These are phyloP conservation scores for Zygosaccharomyces pseudorouxii DNA, from an alignment of 805 yeast species.

Conservation along the genomic window DNA sequence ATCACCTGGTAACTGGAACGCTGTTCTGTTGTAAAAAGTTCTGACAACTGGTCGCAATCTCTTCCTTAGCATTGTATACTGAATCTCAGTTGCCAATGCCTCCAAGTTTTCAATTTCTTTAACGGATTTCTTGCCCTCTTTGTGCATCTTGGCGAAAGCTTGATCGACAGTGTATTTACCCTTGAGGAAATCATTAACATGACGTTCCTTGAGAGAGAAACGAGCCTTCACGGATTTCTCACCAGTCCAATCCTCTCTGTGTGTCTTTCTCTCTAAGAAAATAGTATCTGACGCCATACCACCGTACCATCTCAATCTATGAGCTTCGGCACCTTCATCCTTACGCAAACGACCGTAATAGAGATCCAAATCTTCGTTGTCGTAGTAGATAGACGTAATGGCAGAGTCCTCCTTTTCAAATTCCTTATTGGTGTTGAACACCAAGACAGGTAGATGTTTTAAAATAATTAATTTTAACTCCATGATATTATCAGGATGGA, in stretches of 20 bases:
- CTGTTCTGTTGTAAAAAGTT: conserved; percentile 96
- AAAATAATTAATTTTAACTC: conserved; percentile 88
- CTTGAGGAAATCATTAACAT: conserved; percentile 74
- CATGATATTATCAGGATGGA: conserved; percentile 96
- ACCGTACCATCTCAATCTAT: conserved; percentile 98
- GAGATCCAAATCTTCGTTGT: conserved; percentile 80
- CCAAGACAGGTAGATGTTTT: conserved; percentile 94
- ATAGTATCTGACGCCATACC: conserved; percentile 91
- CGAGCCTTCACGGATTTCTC: conserved; percentile 98
- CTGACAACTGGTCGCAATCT: conserved; percentile 90
- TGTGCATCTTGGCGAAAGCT: conserved; percentile 87
- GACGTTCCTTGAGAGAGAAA: conserved; percentile 85
- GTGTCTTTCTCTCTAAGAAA: conserved; percentile 96
- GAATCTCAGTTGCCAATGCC: conserved; percentile 88
- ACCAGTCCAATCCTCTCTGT: conserved; percentile 99
- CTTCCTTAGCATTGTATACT: conserved; percentile 79
- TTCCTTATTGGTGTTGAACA: conserved; percentile 92
- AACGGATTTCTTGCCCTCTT: conserved; percentile 81
- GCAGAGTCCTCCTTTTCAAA: conserved; percentile 93
- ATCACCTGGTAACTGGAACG: conserved; percentile 98
- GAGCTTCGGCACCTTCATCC: conserved; percentile 98
- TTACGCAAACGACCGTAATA: conserved; percentile 92
- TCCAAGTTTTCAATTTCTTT: conserved; percentile 90
- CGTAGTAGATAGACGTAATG: conserved; percentile 94
- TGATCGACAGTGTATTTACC: conserved; percentile 86